Evolutionary conservation across 495 filamentous ascomycete genomes (phyloP).

Genomic region (Xylaria flabelliformis): DNA sequence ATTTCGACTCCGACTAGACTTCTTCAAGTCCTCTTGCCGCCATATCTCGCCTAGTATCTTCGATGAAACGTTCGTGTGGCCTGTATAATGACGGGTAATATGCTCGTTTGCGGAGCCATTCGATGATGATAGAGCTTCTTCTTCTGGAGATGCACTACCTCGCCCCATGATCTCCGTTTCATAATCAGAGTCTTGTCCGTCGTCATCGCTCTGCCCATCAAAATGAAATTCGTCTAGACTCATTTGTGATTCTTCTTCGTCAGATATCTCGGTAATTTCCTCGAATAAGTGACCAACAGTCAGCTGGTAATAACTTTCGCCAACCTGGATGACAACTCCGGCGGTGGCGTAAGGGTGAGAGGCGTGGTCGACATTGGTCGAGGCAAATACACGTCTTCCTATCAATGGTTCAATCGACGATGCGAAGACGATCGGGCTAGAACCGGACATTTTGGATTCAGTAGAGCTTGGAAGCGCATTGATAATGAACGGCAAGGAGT

Average conservation of each 20-base stretch:
- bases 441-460: neutral
- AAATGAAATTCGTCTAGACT: conserved; percentile 22
- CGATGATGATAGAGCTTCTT: neutral
- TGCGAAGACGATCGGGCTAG: neutral
- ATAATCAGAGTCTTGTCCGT: neutral
- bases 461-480: neutral
- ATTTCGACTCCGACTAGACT: too few relatives aligned
- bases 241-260: neutral
- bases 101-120: neutral
- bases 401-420: neutral
- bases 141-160: conserved; percentile 2
- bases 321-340: conserved; percentile 18
- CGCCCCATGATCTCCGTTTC: neutral
- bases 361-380: neutral
- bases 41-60: neutral
- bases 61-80: neutral
- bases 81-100: neutral
- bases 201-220: conserved; percentile 24
- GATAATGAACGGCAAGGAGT: neutral
- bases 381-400: conserved; percentile 8
- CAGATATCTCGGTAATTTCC: neutral
- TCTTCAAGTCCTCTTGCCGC: too few relatives aligned
- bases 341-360: conserved; percentile 18
- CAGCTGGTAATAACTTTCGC: conserved; percentile 19
- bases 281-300: conserved; percentile 23